A percentile compares a stretch with the other conserved stretches of the same genome.
phyloP scores from a whole-genome alignment of 345 rosid genomes.

The Acer yangbiense region DNA sequence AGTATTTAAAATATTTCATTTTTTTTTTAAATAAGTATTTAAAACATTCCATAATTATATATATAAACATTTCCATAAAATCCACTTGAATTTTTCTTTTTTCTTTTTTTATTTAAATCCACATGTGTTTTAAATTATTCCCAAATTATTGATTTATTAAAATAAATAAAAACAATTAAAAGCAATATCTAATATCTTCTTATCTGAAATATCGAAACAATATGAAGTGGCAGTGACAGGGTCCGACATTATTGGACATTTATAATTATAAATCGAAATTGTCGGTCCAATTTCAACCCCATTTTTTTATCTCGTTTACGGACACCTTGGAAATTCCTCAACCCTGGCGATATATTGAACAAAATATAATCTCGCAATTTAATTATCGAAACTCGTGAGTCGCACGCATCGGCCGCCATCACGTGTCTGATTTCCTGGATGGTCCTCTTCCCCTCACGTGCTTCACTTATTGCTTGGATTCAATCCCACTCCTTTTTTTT shows the following conservation, averaged over 20 bases:
- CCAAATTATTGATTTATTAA: not conserved
- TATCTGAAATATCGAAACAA: not conserved
- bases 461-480: not conserved
- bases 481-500: too few species aligned
- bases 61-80: too few species aligned
- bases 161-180: not conserved
- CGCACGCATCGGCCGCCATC: constrained; percentile 38
- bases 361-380: not conserved
- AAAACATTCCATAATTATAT: too few species aligned
- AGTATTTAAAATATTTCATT: too few species aligned
- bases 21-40: too few species aligned
- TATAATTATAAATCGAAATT: not conserved
- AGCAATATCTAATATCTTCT: not conserved
- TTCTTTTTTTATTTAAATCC: not conserved
- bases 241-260: constrained; percentile 21
- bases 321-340: constrained; percentile 32
- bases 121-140: not conserved
- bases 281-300: not conserved
- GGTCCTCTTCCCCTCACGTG: constrained; percentile 31
- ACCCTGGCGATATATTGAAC: constrained; percentile 6
- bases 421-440: constrained; percentile 32
- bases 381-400: not conserved
- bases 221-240: not conserved
- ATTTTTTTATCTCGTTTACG: constrained; percentile 24
- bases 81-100: too few species aligned